Conservation (phyloP, 2,329 filamentous ascomycete genomes). For the Neocucurbitaria cava region DNA sequence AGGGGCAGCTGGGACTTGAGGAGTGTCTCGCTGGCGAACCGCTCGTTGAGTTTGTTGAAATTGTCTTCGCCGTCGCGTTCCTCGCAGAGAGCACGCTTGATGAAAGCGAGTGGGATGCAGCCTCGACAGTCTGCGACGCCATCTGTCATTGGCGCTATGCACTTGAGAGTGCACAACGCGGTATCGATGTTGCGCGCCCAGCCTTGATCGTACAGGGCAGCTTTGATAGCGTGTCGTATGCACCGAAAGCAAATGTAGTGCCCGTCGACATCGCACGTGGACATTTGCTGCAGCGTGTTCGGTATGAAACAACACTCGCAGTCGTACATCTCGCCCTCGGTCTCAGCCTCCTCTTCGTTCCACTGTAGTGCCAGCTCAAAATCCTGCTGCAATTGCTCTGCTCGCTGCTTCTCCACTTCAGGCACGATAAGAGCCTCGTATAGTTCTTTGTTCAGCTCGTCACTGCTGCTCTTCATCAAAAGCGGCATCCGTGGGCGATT, state of each 20-base stretch:
- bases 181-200: conserved; percentile 83
- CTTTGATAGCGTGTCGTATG: conserved; percentile 79
- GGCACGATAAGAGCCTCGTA: conserved; percentile 54
- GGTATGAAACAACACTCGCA: conserved; percentile 81
- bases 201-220: conserved; percentile 91
- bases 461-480: conserved; percentile 69
- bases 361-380: conserved; percentile 52
- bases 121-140: conserved; percentile 67
- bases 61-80: conserved; percentile 75
- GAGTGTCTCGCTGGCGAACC: conserved; percentile 78
- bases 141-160: conserved; percentile 75
- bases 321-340: conserved; percentile 62
- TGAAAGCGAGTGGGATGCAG: conserved; percentile 72
- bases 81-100: conserved; percentile 74
- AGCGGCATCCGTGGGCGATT: conserved; percentile 65
- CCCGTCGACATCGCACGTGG: conserved; percentile 70
- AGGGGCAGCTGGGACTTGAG: conserved; percentile 76
- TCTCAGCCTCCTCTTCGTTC: conserved; percentile 58
- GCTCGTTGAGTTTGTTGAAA: conserved; percentile 77
- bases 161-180: conserved; percentile 76
- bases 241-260: conserved; percentile 84
- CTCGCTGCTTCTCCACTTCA: conserved; percentile 47
- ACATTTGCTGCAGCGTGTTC: conserved; percentile 74
- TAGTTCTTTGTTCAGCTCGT: conserved; percentile 60
- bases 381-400: conserved; percentile 51